A percentile compares a stretch with the other conserved stretches of the same genome.
Evolutionary conservation across 179 eudicot genomes (phyloP).

Genomic region (Beta macrorhiza): DNA sequence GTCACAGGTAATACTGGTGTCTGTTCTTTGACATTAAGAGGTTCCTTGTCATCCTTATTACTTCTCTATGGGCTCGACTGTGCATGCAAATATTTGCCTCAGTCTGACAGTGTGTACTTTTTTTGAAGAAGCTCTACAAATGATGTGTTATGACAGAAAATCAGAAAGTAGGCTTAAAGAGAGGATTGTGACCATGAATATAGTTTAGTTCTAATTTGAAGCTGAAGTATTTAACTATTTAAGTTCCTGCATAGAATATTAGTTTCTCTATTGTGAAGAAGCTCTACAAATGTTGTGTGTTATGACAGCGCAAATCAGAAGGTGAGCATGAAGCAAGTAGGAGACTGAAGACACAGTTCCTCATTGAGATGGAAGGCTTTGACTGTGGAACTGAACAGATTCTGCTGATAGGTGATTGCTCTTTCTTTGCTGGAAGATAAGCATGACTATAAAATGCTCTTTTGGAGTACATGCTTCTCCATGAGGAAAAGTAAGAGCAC

Average conservation of each 20-base stretch:
- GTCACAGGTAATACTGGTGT: constrained; percentile 65
- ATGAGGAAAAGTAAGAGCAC: neutral
- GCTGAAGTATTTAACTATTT: neutral
- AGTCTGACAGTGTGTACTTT: neutral
- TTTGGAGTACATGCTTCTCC: neutral
- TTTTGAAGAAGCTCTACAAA: neutral
- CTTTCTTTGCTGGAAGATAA: neutral
- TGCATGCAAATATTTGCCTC: neutral
- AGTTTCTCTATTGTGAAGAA: constrained; percentile 13
- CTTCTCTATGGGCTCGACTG: neutral
- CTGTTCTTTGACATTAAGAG: neutral
- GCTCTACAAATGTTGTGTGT: constrained; percentile 18
- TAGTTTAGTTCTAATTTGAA: neutral
- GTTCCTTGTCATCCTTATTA: constrained; percentile 3
- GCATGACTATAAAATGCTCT: neutral
- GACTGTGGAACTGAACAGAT: constrained; percentile 87
- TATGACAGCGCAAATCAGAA: constrained; percentile 89
- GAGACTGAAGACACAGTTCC: constrained; percentile 94
- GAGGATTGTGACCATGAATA: constrained; percentile 3
- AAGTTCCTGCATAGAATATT: neutral
- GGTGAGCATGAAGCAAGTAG: constrained; percentile 99
- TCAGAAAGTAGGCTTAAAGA: neutral
- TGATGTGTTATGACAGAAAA: no score
- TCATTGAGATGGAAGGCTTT: constrained; percentile 99
- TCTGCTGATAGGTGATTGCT: constrained; percentile 74